These are phyloP conservation scores for Huntiella abstrusa DNA, from an alignment of 2,329 filamentous ascomycete species.

Conservation along the genomic window DNA sequence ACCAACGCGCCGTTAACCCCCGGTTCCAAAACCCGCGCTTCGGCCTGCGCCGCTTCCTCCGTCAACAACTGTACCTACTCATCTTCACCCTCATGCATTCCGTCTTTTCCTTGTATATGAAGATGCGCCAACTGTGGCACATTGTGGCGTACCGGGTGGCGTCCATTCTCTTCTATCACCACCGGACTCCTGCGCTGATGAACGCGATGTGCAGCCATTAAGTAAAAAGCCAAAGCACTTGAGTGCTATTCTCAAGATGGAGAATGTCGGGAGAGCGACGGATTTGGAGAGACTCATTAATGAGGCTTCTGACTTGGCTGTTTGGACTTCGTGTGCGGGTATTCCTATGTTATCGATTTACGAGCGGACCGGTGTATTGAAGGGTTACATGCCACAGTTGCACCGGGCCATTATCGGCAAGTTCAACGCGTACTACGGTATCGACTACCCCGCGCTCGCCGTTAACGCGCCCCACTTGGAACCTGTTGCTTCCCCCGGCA, in stretches of 20 bases:
- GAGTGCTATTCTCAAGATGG: constrained; percentile 64
- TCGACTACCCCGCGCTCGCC: constrained; percentile 51
- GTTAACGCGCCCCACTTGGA: constrained; percentile 27
- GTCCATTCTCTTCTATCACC: constrained; percentile 81
- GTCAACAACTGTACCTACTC: constrained; percentile 42
- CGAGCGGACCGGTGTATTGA: constrained; percentile 81
- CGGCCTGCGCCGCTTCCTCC: constrained; percentile 42
- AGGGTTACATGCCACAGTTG: constrained; percentile 70
- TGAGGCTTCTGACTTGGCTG: constrained; percentile 77
- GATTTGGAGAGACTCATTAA: constrained; percentile 71
- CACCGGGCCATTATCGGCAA: constrained; percentile 65
- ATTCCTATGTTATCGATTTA: constrained; percentile 82
- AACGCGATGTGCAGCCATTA: constrained; percentile 62
- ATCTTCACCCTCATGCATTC: constrained; percentile 55
- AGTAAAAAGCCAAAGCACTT: constrained; percentile 64
- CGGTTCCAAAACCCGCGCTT: constrained; percentile 21
- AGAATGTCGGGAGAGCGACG: constrained; percentile 47
- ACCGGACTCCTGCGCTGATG: constrained; percentile 88
- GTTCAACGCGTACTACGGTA: constrained; percentile 73
- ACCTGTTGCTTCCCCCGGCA: constrained; percentile 17
- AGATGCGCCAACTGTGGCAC: constrained; percentile 62
- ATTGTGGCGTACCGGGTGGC: constrained; percentile 58
- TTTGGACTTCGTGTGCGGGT: constrained; percentile 81
- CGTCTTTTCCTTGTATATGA: constrained; percentile 76
- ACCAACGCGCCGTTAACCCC: not conserved